phyloP scores from a whole-genome alignment of 768 basidiomycete genomes.

The Galerina marginata region DNA sequence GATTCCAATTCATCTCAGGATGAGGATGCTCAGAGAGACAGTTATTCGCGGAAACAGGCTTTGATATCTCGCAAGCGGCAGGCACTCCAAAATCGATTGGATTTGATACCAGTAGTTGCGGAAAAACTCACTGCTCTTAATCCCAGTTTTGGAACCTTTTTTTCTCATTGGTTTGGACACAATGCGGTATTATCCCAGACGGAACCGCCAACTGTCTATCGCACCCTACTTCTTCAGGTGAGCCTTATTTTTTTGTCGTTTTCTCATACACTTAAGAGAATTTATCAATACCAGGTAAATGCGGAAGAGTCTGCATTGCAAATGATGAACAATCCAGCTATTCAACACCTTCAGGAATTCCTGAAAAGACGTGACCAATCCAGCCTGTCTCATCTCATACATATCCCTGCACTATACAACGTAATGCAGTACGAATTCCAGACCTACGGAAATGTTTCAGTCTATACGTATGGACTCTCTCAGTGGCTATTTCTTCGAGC shows the following conservation, averaged over 20 bases:
- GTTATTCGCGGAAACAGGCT: background rate
- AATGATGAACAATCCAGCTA: background rate
- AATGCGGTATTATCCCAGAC: background rate
- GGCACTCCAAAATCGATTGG: background rate
- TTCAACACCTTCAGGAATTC: background rate
- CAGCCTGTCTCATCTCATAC: too few relatives aligned
- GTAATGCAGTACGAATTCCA: background rate
- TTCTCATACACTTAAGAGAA: background rate
- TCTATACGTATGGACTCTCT: slow-evolving; percentile 3
- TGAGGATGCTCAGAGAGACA: background rate
- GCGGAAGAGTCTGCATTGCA: slow-evolving; percentile 14
- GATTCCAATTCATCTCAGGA: background rate
- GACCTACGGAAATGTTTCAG: background rate
- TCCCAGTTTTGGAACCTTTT: background rate
- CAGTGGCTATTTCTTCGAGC: slow-evolving; percentile 14
- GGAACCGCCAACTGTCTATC: background rate
- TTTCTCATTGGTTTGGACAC: slow-evolving; percentile 1
- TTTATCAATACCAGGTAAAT: background rate
- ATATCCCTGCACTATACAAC: too few relatives aligned
- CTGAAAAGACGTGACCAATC: too few relatives aligned
- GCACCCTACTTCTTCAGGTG: slow-evolving; percentile 3
- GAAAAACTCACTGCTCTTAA: background rate
- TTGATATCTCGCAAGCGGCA: background rate
- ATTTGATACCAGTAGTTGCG: slow-evolving; percentile 2
- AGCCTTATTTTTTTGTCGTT: background rate